These are phyloP conservation scores for Gossypium arboreum DNA, from an alignment of 345 rosid genomes.

Conservation along the genomic window DNA sequence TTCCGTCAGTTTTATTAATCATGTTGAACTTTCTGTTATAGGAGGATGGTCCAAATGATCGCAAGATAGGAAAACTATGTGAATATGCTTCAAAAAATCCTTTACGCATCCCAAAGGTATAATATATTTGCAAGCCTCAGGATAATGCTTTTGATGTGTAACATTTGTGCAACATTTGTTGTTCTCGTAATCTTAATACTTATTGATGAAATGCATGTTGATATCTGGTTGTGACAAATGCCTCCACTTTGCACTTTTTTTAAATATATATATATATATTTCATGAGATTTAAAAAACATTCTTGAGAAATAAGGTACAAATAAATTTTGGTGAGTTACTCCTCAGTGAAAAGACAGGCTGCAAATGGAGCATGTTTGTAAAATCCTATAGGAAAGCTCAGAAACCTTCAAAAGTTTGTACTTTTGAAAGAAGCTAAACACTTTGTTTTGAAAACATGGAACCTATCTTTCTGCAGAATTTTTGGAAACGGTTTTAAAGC, in stretches of 20 bases:
- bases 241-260: not conserved
- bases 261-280: no score
- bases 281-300: not conserved
- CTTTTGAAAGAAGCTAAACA: not conserved
- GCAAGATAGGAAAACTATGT: conserved; percentile 89
- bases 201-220: not conserved
- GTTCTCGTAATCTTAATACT: not conserved
- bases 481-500: not conserved
- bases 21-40: conserved; percentile 28
- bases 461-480: not conserved
- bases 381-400: no score
- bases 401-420: not conserved
- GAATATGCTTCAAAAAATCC: conserved; percentile 94
- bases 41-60: conserved; percentile 88
- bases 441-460: not conserved
- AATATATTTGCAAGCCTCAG: conserved; percentile 14
- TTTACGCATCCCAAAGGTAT: conserved; percentile 91
- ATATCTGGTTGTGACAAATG: not conserved
- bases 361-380: not conserved
- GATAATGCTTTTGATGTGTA: conserved; percentile 3
- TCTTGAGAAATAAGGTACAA: not conserved
- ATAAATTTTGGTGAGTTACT: not conserved
- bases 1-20: not conserved
- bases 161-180: not conserved
- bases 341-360: not conserved